Base-by-base conservation (phyloP, 768 basidiomycete genomes). In the Galerina marginata region DNA sequence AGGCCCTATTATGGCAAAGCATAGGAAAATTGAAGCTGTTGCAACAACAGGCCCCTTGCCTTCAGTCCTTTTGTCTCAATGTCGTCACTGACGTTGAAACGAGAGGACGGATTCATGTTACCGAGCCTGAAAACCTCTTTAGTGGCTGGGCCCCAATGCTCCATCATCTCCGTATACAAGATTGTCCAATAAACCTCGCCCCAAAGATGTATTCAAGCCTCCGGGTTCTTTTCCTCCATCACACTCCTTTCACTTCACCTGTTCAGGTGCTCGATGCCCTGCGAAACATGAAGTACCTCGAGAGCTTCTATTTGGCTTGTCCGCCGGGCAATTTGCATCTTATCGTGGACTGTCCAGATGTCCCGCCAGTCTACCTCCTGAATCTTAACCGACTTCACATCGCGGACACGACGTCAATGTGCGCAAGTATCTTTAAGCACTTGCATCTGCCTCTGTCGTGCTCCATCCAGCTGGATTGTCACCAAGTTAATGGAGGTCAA, bases 401-500 rank as follows among this genome's bases (percentile, higher is more conserved):
- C 20, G 54, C 59, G 10, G 63, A 66, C 1, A 50, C 62, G n/a
- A 43, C 60, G 42, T 57, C 64, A 7, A 57, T 59, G 1, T 67
- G 65, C 54, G 61, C 68, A 10, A 47, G 49, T n/a, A 59, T 70
- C 16, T 50, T 70, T 36, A 56, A 39, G 39, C 53, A 54, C 11
- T 46, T 70, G n/a, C 39, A 43, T 26, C 15, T 67, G 9, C 65
- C 65, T 7, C 47, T 52, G 2, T 58, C 61, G 3, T 70, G 69
- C 54, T 60, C 67, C 33, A 53, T 67, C 23, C 44, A 50, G 16
- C 29, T 70, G 2, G 48, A 50, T 7, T 62, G 61, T 45, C 54
- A 59, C 43, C 61, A 62, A 33, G 63, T 47, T 4, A 38, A 25
- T 11, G 49, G 54, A 54, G 59, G 51, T 25, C 60, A 48, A 26